Conservation (phyloP, 768 basidiomycete genomes). For the Mycena polygramma region DNA sequence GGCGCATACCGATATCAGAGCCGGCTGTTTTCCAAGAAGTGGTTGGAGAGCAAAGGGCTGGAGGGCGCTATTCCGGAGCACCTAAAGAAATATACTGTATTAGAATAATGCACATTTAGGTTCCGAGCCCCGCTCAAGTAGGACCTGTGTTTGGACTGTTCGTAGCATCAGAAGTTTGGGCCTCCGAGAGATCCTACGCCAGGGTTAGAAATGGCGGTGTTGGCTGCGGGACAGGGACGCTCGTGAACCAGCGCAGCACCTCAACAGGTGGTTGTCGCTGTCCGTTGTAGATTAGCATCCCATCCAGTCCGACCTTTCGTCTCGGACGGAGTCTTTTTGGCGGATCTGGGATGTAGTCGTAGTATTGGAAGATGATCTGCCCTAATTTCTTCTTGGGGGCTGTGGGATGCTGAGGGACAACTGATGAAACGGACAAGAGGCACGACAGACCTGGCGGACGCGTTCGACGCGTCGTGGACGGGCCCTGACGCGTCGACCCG, state of each 20-base stretch:
- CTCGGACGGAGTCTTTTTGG: background rate
- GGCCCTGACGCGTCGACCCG: slow-evolving; percentile 7
- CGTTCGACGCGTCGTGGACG: slow-evolving; percentile 12
- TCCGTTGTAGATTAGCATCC: background rate
- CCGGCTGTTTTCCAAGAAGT: slow-evolving; percentile 92
- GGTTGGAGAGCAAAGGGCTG: slow-evolving; percentile 88
- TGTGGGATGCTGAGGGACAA: background rate
- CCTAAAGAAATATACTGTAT: slow-evolving; percentile 90
- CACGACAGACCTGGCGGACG: background rate
- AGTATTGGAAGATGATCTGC: background rate
- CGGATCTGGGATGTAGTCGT: too few relatives aligned
- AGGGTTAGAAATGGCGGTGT: too few relatives aligned
- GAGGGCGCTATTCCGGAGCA: slow-evolving; percentile 83
- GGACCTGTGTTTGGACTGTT: too few relatives aligned
- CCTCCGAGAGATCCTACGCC: too few relatives aligned
- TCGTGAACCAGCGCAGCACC: background rate
- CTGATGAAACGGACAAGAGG: background rate
- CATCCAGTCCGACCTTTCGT: background rate
- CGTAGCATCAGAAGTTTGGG: background rate
- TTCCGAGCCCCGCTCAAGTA: background rate
- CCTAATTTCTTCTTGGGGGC: background rate
- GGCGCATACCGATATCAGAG: slow-evolving; percentile 99
- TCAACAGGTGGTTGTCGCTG: background rate
- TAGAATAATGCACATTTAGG: slow-evolving; percentile 64
- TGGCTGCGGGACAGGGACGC: too few relatives aligned